Evolutionary conservation across 2,329 filamentous ascomycete species (phyloP).

Genomic region (Acephala macrosclerotiorum): DNA sequence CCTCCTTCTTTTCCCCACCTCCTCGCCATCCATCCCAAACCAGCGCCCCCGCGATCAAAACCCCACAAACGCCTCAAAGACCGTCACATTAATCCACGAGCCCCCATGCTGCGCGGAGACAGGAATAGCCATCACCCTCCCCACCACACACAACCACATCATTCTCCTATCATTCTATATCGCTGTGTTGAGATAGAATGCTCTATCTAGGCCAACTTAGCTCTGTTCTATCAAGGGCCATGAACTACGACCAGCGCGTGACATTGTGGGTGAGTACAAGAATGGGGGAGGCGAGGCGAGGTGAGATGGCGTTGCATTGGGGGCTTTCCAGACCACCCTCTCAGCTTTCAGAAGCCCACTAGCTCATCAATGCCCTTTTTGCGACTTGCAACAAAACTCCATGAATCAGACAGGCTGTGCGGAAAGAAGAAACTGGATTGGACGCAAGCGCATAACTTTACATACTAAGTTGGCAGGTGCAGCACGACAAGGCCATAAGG

Average conservation of each 20-base stretch:
- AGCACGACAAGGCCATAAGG: background rate
- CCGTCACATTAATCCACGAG: conserved; percentile 23
- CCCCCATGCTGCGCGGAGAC: conserved; percentile 22
- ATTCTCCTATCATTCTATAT: conserved; percentile 13
- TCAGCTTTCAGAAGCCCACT: background rate
- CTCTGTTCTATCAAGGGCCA: background rate
- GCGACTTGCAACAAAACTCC: conserved; percentile 6
- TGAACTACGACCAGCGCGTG: background rate
- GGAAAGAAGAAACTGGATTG: too few relatives aligned
- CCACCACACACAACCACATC: conserved; percentile 19
- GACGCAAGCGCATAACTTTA: background rate
- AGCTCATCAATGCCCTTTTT: conserved; percentile 8
- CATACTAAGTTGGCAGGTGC: background rate
- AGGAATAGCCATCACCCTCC: conserved; percentile 16
- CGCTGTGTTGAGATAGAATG: conserved; percentile 25
- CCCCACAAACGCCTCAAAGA: conserved; percentile 25
- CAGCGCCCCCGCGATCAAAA: conserved; percentile 13
- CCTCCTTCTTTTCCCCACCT: background rate
- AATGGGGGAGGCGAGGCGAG: background rate
- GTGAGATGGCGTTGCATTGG: background rate
- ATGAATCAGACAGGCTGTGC: background rate
- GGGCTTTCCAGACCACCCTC: background rate
- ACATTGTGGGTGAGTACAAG: background rate
- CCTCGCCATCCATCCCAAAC: conserved; percentile 14
- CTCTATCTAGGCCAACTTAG: conserved; percentile 9